Evolutionary conservation across 352 stramenopile species (phyloP).

Genomic region (Phytophthora podocarpi): DNA sequence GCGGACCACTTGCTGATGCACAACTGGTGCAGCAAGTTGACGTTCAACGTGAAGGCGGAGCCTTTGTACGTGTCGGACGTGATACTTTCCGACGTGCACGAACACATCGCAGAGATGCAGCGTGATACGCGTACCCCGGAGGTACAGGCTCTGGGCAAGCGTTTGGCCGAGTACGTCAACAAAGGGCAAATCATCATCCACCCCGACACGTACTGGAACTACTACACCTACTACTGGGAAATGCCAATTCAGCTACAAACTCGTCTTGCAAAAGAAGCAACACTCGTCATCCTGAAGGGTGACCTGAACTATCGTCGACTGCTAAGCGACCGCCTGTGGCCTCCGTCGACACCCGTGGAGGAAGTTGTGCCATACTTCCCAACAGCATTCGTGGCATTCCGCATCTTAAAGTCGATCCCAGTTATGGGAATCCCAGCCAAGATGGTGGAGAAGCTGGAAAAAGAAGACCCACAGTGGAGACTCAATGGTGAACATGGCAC

Average conservation of each 20-base stretch:
- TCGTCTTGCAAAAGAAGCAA: constrained; percentile 35
- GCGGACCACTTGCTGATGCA: constrained; percentile 61
- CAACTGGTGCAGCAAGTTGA: constrained; percentile 54
- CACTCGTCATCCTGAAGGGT: constrained; percentile 96
- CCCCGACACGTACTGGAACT: constrained; percentile 61
- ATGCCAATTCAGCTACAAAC: constrained; percentile 42
- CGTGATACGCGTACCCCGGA: constrained; percentile 23
- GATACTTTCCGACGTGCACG: constrained; percentile 51
- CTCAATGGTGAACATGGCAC: constrained; percentile 65
- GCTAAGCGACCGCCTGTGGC: constrained; percentile 93
- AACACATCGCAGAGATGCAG: constrained; percentile 61
- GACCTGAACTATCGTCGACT: constrained; percentile 97
- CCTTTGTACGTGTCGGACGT: constrained; percentile 85
- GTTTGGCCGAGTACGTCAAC: constrained; percentile 42
- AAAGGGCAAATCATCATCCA: constrained; percentile 22
- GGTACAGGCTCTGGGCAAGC: constrained; percentile 47
- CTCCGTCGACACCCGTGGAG: constrained; percentile 77
- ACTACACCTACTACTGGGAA: constrained; percentile 73
- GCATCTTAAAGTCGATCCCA: constrained; percentile 71
- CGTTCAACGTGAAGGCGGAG: constrained; percentile 72
- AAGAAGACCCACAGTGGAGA: constrained; percentile 58
- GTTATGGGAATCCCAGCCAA: constrained; percentile 51
- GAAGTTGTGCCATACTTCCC: constrained; percentile 84
- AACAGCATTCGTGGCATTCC: constrained; percentile 58
- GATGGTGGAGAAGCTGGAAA: constrained; percentile 41